These are phyloP conservation scores for Plectosphaerella sp. DNA, from an alignment of 2,329 filamentous ascomycete genomes.

Conservation along the genomic window DNA sequence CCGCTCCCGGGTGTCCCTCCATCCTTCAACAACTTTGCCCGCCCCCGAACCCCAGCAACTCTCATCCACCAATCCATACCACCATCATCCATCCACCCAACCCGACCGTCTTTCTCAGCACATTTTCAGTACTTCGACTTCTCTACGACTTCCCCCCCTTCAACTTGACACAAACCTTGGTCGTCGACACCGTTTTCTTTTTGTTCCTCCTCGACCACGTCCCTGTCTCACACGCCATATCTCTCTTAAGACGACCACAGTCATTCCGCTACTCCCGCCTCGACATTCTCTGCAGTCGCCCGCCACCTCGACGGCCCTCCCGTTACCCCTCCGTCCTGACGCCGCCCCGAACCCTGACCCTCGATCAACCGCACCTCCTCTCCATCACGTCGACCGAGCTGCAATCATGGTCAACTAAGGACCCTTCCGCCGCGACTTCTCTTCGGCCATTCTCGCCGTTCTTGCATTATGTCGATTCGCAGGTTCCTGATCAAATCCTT, in stretches of 20 bases:
- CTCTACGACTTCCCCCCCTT: background rate
- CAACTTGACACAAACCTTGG: background rate
- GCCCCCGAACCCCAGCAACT: background rate
- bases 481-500: constrained; percentile 6
- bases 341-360: too few species aligned
- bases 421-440: background rate
- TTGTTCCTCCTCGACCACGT: background rate
- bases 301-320: background rate
- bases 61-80: background rate
- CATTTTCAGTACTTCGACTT: background rate
- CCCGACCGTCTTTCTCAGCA: background rate
- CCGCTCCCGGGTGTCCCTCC: background rate
- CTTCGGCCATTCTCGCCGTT: constrained; percentile 5
- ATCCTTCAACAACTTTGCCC: constrained; percentile 4
- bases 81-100: background rate
- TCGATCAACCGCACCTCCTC: background rate
- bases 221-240: background rate
- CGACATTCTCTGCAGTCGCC: background rate
- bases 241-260: background rate
- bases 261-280: background rate
- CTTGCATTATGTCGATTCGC: constrained; percentile 14
- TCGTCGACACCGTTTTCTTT: background rate
- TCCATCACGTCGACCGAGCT: background rate
- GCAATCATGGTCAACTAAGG: constrained; percentile 7
- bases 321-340: background rate